These are phyloP conservation scores for Rasamsonia emersonii DNA, from an alignment of 2,329 filamentous ascomycete species.

Conservation along the genomic window DNA sequence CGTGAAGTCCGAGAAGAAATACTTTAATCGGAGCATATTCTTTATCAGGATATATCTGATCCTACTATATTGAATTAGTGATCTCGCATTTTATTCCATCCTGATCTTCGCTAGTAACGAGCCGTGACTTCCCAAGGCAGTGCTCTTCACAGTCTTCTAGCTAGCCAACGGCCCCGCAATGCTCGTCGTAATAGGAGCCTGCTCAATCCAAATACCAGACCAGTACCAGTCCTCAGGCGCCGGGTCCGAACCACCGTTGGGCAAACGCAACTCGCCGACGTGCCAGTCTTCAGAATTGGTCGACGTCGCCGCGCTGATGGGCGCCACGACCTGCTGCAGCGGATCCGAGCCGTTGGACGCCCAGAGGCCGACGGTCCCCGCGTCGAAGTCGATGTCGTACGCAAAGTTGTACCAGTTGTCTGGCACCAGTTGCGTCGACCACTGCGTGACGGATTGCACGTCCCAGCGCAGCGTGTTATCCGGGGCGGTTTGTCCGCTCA, in stretches of 20 bases:
- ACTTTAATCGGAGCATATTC: no score
- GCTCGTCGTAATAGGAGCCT: conserved; percentile 37
- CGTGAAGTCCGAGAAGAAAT: no score
- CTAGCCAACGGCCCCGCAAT: conserved; percentile 34
- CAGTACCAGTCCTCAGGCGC: conserved; percentile 61
- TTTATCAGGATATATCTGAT: no score
- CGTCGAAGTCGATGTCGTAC: conserved; percentile 62
- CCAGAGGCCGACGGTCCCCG: conserved; percentile 57
- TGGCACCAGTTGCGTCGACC: conserved; percentile 53
- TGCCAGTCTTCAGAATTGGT: conserved; percentile 67
- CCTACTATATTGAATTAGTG: no score
- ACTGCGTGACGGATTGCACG: conserved; percentile 52
- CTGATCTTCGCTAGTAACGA: no score
- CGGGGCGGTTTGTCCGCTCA: conserved; percentile 41
- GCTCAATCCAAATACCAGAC: conserved; percentile 63
- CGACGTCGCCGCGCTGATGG: conserved; percentile 51
- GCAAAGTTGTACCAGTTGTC: conserved; percentile 68
- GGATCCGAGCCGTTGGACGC: conserved; percentile 55
- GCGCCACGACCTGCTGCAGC: conserved; percentile 50
- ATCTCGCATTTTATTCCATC: no score
- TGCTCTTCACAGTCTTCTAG: no score
- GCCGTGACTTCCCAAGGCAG: no score
- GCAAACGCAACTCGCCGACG: conserved; percentile 59
- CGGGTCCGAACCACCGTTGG: conserved; percentile 45
- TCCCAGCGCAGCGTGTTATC: conserved; percentile 56